Conservation (phyloP, 345 rosid genomes). For the Gossypium ekmanianum region DNA sequence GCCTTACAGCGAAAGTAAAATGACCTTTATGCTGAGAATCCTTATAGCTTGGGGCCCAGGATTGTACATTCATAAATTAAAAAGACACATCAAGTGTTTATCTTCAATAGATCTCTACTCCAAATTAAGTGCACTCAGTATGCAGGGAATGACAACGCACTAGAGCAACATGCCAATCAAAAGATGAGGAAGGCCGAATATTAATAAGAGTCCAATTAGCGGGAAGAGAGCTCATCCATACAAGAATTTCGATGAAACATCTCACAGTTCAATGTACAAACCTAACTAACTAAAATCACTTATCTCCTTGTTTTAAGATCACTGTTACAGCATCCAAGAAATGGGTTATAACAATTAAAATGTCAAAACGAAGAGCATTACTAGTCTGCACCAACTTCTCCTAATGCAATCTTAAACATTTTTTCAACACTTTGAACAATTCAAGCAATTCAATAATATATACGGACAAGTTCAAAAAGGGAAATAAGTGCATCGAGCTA, state of each 20-base stretch:
- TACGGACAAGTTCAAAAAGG: background rate
- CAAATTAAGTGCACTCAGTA: background rate
- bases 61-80: background rate
- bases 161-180: no score
- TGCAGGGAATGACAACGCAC: background rate
- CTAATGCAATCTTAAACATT: slow-evolving; percentile 6
- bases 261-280: background rate
- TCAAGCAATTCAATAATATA: slow-evolving; percentile 3
- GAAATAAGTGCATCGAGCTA: slow-evolving; percentile 2
- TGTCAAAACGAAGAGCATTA: slow-evolving; percentile 1
- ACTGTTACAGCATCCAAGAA: background rate
- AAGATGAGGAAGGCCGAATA: background rate
- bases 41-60: background rate
- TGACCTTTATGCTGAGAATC: background rate
- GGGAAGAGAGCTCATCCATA: background rate
- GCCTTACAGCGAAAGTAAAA: background rate
- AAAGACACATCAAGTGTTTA: background rate
- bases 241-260: background rate
- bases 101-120: background rate
- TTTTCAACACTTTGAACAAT: slow-evolving; percentile 6
- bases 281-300: background rate
- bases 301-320: background rate
- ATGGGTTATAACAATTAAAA: background rate
- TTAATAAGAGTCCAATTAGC: background rate
- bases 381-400: background rate